Evolutionary conservation across 2,329 filamentous ascomycete species (phyloP).

Genomic region (Colletotrichum melonis): DNA sequence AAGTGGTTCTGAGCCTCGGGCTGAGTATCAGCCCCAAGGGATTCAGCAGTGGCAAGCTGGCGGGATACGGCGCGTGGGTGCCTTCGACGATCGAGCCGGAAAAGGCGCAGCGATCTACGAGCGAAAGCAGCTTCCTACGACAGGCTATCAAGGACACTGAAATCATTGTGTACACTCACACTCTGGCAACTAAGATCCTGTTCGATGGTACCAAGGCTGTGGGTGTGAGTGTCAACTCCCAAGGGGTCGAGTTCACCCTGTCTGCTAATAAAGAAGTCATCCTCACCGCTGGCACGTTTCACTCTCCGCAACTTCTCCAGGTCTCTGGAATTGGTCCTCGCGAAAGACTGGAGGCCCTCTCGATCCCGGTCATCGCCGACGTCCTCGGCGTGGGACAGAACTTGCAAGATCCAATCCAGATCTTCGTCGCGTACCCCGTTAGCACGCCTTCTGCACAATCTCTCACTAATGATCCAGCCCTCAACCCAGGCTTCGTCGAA

Average conservation of each 20-base stretch:
- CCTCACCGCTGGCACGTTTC: conserved; percentile 82
- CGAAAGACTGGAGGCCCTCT: conserved; percentile 48
- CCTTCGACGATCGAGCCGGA: conserved; percentile 43
- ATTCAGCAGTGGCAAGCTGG: conserved; percentile 54
- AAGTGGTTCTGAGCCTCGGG: conserved; percentile 53
- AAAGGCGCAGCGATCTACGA: conserved; percentile 45
- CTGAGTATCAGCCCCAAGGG: conserved; percentile 45
- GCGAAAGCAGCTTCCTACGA: conserved; percentile 49
- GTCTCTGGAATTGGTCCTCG: conserved; percentile 63
- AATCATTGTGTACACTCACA: conserved; percentile 53
- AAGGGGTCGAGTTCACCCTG: conserved; percentile 35
- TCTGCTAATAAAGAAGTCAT: conserved; percentile 72
- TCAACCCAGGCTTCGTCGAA: background rate
- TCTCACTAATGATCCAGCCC: conserved; percentile 12
- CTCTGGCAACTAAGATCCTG: conserved; percentile 56
- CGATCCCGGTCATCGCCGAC: conserved; percentile 59
- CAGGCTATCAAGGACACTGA: conserved; percentile 41
- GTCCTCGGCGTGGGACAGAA: conserved; percentile 82
- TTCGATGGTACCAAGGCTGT: conserved; percentile 56
- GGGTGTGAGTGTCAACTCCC: conserved; percentile 49
- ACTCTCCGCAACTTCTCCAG: conserved; percentile 77
- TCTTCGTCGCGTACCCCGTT: conserved; percentile 27
- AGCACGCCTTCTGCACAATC: conserved; percentile 19
- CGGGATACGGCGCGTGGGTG: conserved; percentile 46
- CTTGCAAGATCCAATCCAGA: conserved; percentile 81